Conservation (phyloP, 306 rosid genomes). For the Bauhinia variegata region DNA sequence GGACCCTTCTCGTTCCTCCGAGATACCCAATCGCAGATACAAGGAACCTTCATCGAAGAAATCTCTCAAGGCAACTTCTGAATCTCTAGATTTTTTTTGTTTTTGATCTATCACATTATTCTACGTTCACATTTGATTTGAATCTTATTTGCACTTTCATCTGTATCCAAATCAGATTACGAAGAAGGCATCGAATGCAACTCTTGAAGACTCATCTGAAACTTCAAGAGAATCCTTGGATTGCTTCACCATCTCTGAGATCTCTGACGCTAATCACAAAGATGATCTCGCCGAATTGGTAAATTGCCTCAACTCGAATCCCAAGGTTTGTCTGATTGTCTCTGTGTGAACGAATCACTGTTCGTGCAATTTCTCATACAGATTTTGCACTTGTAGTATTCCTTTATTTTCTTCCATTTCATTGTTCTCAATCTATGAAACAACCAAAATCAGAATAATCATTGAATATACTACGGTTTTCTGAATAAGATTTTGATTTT, state of each 20-base stretch:
- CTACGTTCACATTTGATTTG: neutral
- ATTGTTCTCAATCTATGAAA: too few species aligned
- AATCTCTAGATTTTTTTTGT: constrained; percentile 8
- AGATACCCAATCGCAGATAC: constrained; percentile 31
- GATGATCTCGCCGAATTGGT: constrained; percentile 19
- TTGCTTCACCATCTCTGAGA: constrained; percentile 16
- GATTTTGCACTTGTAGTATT: neutral
- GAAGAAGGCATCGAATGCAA: constrained; percentile 32
- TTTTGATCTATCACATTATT: neutral
- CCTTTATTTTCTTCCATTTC: too few species aligned
- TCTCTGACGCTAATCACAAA: constrained; percentile 23
- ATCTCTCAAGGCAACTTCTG: constrained; percentile 8
- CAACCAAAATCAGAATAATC: too few species aligned
- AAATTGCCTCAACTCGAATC: neutral
- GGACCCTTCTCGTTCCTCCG: constrained; percentile 28
- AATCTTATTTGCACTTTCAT: neutral
- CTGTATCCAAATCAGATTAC: constrained; percentile 19
- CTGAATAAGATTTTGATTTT: too few species aligned
- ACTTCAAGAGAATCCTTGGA: constrained; percentile 23
- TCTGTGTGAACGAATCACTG: neutral
- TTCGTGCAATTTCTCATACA: too few species aligned
- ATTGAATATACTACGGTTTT: too few species aligned
- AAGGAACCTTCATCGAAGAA: constrained; percentile 10
- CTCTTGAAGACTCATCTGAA: constrained; percentile 17
- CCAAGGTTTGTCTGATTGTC: too few species aligned